Base-by-base conservation (phyloP, 2,329 filamentous ascomycete species). In the Talaromyces sp. region DNA sequence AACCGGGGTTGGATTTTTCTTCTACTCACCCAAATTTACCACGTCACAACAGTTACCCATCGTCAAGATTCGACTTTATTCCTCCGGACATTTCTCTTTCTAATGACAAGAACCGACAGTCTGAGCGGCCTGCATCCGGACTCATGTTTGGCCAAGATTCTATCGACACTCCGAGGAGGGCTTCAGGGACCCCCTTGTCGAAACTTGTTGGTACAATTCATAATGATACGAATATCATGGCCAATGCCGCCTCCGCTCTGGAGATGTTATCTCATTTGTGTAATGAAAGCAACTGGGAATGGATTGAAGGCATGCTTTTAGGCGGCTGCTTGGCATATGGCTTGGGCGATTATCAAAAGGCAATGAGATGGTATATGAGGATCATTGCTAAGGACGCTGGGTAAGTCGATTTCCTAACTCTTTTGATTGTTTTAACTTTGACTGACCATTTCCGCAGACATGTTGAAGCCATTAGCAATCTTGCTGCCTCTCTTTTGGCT, bases 261-360 rank as follows among this genome's bases (percentile, higher is more conserved):
- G 85, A 90, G 42, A 85, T 92, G 69, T 80, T 96, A 22, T 87
- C 85, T 17, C 85, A 82, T 65, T 77, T 96, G 7, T 96, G 92
- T 71, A 86, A 90, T 68, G 88, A 93, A 72, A 91, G 88, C 69
- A 84, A 83, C 10, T 95, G 91, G 90, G 85, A 87, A 68, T 99
- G 95, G 95, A 84, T 92, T 58, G 93, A 98, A 71, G 95, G 95
- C 2, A 93, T 98, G 80, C 81, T 98, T 44, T 81, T 98, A 7
- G 92, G 90, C 44, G 95, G 95, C 2, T 98, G 95, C 76, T 81
- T 99, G 62, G 89, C 93, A 56, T 98, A 98, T 77, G 93, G 91
- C 8, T 78, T 98, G 15, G 91, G 92, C 64, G 87, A 91, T 70
- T 96, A 95, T 71, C 84, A 90, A 64, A 88, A 91, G 69, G 80